Evolutionary conservation across 2,329 filamentous ascomycete species (phyloP).

Genomic region (Penicillium italicum): DNA sequence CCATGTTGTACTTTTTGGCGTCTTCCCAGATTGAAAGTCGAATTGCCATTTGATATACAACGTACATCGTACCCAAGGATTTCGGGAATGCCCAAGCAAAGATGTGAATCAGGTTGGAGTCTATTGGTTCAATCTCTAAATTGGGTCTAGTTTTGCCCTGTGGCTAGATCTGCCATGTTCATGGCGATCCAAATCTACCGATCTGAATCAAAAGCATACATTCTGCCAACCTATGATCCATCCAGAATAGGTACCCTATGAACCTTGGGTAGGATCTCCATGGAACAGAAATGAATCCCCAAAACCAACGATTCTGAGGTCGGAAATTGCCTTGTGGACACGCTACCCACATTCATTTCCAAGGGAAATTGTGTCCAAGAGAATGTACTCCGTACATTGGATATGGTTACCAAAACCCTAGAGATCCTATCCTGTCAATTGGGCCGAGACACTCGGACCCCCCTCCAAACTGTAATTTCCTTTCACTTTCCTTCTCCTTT

Average conservation of each 20-base stretch:
- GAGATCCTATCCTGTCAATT: neutral
- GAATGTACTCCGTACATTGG: neutral
- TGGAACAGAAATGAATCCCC: neutral
- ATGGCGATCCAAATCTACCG: neutral
- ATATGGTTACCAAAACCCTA: neutral
- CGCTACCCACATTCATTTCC: conserved; percentile 1
- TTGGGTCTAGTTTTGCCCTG: neutral
- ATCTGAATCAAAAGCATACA: neutral
- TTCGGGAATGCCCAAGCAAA: neutral
- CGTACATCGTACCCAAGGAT: neutral
- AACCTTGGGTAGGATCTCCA: neutral
- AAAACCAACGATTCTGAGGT: neutral
- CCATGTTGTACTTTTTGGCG: no score
- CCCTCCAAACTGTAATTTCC: neutral
- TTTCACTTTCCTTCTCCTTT: no score
- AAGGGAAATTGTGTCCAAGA: neutral
- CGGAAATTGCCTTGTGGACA: neutral
- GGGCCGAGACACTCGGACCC: conserved; percentile 2
- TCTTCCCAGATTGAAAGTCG: neutral
- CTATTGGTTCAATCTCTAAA: neutral
- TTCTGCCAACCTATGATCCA: neutral
- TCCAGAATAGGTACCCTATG: neutral
- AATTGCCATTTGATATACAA: neutral
- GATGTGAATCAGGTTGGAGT: neutral
- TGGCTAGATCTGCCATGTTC: neutral